phyloP scores from a whole-genome alignment of 2,329 filamentous ascomycete species.

The Aspergillus quadrilineatus region DNA sequence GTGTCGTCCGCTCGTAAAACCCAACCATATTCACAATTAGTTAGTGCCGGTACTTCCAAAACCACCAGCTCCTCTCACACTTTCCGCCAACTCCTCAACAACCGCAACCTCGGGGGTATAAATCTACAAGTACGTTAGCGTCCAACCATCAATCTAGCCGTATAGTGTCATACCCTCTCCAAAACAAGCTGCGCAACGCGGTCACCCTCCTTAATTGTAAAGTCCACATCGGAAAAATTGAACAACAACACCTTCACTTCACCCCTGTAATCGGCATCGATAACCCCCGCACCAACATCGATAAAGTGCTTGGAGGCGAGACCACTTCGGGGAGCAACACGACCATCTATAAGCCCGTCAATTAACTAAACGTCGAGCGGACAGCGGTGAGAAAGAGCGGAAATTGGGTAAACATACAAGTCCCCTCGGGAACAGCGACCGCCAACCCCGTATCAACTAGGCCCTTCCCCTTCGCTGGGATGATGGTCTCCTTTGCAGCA shows the following conservation, averaged over 20 bases:
- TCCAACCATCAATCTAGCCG: background rate
- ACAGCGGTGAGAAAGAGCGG: background rate
- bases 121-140: conserved; percentile 54
- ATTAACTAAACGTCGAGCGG: background rate
- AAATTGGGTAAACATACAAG: conserved; percentile 60
- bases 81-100: conserved; percentile 84
- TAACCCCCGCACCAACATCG: conserved; percentile 92
- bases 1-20: background rate
- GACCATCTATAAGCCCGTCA: conserved; percentile 63
- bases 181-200: conserved; percentile 90
- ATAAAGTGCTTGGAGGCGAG: conserved; percentile 94
- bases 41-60: conserved; percentile 80
- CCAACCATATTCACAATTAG: background rate
- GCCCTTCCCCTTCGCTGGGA: conserved; percentile 79
- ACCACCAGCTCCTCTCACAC: conserved; percentile 82
- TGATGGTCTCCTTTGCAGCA: conserved; percentile 67
- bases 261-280: conserved; percentile 95
- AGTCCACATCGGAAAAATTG: conserved; percentile 83
- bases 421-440: conserved; percentile 85
- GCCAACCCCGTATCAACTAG: conserved; percentile 88
- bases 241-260: conserved; percentile 93
- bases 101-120: conserved; percentile 90
- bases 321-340: conserved; percentile 85
- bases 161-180: conserved; percentile 60
- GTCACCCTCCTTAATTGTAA: conserved; percentile 78